Conservation (phyloP, 2,329 filamentous ascomycete genomes). For the Sphaerulina musiva region DNA sequence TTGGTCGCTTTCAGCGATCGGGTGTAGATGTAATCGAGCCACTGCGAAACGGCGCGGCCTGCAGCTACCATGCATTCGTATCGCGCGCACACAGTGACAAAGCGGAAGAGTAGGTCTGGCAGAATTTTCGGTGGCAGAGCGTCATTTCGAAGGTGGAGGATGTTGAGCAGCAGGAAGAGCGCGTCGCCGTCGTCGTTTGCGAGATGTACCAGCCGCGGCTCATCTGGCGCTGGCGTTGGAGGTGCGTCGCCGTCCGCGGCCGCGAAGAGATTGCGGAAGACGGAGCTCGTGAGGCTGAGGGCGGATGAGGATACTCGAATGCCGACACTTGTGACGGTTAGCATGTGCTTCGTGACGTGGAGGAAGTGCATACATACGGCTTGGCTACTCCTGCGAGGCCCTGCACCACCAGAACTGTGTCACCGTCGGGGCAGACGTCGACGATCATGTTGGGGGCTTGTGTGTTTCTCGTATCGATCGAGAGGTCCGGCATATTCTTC, state of each 20-base stretch:
- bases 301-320: slow-evolving; percentile 23
- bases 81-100: slow-evolving; percentile 20
- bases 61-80: slow-evolving; percentile 26
- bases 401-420: slow-evolving; percentile 15
- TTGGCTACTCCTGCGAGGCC: slow-evolving; percentile 9
- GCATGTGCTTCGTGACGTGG: neutral
- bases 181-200: slow-evolving; percentile 24
- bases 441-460: slow-evolving; percentile 5
- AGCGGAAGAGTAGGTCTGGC: slow-evolving; percentile 19
- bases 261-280: slow-evolving; percentile 19
- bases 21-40: slow-evolving; percentile 29
- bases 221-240: neutral
- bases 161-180: slow-evolving; percentile 24
- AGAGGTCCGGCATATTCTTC: slow-evolving; percentile 6
- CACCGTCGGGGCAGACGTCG: slow-evolving; percentile 13
- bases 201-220: slow-evolving; percentile 14
- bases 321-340: slow-evolving; percentile 10
- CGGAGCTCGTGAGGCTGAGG: slow-evolving; percentile 22
- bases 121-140: slow-evolving; percentile 22
- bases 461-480: neutral
- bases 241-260: neutral
- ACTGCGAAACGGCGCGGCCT: slow-evolving; percentile 20
- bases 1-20: neutral
- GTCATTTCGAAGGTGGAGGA: slow-evolving; percentile 28
- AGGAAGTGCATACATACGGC: neutral